Percentiles rank a stretch among this genome's conserved stretches.
Evolutionary conservation across 805 yeast species (phyloP).

Genomic region (Jamesozyma gamospora): DNA sequence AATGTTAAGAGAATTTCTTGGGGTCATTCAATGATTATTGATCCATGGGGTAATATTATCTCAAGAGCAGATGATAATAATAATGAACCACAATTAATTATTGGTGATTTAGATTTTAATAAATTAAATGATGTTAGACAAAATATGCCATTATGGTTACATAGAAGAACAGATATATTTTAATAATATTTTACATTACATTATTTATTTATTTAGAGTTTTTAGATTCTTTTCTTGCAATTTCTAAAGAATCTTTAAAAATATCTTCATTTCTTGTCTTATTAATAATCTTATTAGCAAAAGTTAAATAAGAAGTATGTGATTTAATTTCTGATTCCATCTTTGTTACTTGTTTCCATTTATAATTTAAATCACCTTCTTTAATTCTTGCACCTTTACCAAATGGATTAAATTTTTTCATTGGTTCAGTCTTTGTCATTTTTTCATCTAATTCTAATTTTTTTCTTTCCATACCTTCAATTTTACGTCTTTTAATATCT

Average conservation of each 20-base stretch:
- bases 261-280: conserved; percentile 12
- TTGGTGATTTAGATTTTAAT: conserved; percentile 58
- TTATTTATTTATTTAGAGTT: not conserved
- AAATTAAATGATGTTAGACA: conserved; percentile 41
- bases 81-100: conserved; percentile 36
- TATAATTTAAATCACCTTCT: conserved; percentile 75
- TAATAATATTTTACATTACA: not conserved
- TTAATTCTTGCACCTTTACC: conserved; percentile 77
- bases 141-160: conserved; percentile 71
- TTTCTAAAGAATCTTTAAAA: not conserved
- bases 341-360: conserved; percentile 80
- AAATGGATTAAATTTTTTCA: conserved; percentile 74
- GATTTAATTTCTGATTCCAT: conserved; percentile 79
- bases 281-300: conserved; percentile 49
- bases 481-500: conserved; percentile 67
- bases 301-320: conserved; percentile 88
- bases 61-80: conserved; percentile 43
- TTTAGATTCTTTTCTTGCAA: not conserved
- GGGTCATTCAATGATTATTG: conserved; percentile 81
- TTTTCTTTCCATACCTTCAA: conserved; percentile 51
- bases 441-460: conserved; percentile 31
- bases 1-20: conserved; percentile 50
- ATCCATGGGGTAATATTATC: conserved; percentile 81
- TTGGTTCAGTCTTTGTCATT: conserved; percentile 18
- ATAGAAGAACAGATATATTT: conserved; percentile 42